Evolutionary conservation across 1,139 yeast genomes (phyloP).

Genomic region (Arxiozyma telluris): DNA sequence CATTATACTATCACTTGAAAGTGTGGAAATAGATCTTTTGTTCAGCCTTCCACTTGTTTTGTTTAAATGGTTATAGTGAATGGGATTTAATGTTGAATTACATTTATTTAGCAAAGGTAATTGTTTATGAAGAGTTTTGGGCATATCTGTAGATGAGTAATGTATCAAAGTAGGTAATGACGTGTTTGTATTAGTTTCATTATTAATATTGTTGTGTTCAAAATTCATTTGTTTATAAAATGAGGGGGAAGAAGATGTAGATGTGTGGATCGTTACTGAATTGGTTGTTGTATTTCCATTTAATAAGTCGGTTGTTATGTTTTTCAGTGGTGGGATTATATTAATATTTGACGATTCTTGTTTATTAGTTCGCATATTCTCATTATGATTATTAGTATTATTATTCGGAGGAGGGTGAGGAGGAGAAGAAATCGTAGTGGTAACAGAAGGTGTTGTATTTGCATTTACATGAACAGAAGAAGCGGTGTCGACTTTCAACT

Average conservation of each 20-base stretch:
- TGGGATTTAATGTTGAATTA: conserved; percentile 11
- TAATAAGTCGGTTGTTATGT: neutral
- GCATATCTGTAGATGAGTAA: neutral
- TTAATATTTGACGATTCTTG: neutral
- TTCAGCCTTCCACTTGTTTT: neutral
- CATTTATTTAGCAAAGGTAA: conserved; percentile 14
- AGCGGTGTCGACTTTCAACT: neutral
- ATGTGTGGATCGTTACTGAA: neutral
- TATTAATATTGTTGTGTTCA: neutral
- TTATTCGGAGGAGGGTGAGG: neutral
- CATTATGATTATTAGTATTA: no score
- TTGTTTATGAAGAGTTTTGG: conserved; percentile 4
- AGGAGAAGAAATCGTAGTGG: no score
- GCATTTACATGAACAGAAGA: neutral
- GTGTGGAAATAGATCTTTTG: neutral
- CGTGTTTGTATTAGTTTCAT: neutral
- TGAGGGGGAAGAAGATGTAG: neutral
- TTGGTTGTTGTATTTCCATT: neutral
- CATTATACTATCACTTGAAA: neutral
- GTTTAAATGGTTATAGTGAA: conserved; percentile 1
- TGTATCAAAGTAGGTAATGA: conserved; percentile 1
- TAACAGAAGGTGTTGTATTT: no score
- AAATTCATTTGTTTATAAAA: no score
- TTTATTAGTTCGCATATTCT: neutral
- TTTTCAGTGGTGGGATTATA: neutral